Conservation (phyloP, 768 basidiomycete species). For the Suillus alpinus region DNA sequence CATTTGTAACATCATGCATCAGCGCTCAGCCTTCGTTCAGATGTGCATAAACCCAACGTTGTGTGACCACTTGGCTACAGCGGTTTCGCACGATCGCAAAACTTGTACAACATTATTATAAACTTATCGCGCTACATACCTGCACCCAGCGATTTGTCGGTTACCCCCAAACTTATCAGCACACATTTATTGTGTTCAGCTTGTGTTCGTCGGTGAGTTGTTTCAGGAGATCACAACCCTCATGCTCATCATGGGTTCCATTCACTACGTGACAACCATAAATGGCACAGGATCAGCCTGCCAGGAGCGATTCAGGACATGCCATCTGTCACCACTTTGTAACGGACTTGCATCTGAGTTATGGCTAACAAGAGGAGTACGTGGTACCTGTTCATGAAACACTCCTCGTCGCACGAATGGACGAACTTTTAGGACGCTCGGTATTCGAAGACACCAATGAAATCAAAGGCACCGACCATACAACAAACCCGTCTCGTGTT, state of each 20-base stretch:
- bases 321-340: not conserved
- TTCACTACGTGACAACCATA: too few relatives aligned
- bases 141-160: not conserved
- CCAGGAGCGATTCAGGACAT: not conserved
- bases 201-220: not conserved
- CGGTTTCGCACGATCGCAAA: not conserved
- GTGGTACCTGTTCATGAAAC: not conserved
- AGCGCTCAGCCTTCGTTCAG: not conserved
- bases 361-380: conserved; percentile 1
- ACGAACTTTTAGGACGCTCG: not conserved
- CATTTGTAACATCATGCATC: not conserved
- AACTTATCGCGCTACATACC: not conserved
- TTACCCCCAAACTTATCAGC: not conserved
- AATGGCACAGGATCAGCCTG: not conserved
- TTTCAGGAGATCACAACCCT: not conserved
- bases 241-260: not conserved
- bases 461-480: not conserved
- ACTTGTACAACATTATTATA: not conserved
- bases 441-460: not conserved
- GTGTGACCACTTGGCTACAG: not conserved
- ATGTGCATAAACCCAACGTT: not conserved
- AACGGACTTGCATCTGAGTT: not conserved
- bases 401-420: not conserved
- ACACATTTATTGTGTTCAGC: not conserved
- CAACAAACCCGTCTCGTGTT: too few relatives aligned